Evolutionary conservation across 495 filamentous ascomycete species (phyloP).

Genomic region (Aspergillus panamensis): DNA sequence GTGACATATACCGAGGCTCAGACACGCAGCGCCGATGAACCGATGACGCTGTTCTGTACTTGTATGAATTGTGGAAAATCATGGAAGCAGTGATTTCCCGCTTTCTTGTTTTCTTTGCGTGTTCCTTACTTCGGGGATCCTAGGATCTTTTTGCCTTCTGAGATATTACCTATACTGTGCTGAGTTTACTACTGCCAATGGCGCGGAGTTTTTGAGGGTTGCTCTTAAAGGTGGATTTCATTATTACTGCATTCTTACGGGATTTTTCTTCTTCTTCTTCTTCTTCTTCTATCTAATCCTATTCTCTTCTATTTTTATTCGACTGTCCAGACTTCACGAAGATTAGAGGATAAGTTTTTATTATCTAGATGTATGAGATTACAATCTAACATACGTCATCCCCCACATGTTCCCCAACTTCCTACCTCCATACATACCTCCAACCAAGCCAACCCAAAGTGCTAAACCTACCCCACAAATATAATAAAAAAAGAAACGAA

Average conservation of each 20-base stretch:
- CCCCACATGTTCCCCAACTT: not conserved
- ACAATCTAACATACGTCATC: not conserved
- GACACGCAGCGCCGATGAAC: slow-evolving; percentile 85
- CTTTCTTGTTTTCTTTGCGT: not conserved
- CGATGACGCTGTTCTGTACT: slow-evolving; percentile 46
- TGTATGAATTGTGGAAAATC: slow-evolving; percentile 51
- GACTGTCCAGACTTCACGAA: not conserved
- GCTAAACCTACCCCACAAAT: not conserved
- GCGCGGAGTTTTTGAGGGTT: slow-evolving; percentile 15
- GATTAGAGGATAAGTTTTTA: not conserved
- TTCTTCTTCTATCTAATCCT: slow-evolving; percentile 5
- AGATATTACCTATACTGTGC: slow-evolving; percentile 4
- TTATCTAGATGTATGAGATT: not conserved
- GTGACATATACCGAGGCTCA: slow-evolving; percentile 95
- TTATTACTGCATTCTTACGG: slow-evolving; percentile 11
- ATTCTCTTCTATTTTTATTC: slow-evolving; percentile 12
- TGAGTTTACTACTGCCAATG: slow-evolving; percentile 4
- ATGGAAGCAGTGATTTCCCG: slow-evolving; percentile 40
- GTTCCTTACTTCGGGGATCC: not conserved
- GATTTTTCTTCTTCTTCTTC: slow-evolving; percentile 6
- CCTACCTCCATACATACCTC: not conserved
- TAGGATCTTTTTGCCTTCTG: not conserved
- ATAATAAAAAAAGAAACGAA: not conserved
- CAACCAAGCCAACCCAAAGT: not conserved
- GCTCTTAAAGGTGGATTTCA: slow-evolving; percentile 21